These are phyloP conservation scores for Guyanaporus albipodus DNA, from an alignment of 768 basidiomycete species.

Conservation along the genomic window DNA sequence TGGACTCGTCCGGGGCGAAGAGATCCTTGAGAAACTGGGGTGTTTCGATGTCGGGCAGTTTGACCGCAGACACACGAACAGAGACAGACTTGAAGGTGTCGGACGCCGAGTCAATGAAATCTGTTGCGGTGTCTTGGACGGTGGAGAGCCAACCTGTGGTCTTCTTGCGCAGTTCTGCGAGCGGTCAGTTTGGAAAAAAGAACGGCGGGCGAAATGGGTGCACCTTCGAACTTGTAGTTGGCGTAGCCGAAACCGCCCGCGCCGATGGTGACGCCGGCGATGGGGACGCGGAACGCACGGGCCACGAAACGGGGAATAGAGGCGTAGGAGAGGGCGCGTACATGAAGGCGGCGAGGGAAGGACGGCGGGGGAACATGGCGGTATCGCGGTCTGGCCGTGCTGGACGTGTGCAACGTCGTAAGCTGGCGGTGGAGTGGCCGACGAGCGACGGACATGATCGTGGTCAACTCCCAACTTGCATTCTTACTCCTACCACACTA, in stretches of 20 bases:
- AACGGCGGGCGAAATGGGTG: conserved; percentile 15
- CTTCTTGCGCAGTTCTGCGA: conserved; percentile 65
- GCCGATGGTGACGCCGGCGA: conserved; percentile 85
- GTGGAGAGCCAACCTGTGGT: conserved; percentile 63
- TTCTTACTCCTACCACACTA: too few species aligned
- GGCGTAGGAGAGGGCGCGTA: conserved; percentile 77
- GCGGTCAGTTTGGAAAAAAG: background rate
- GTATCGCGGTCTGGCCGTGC: conserved; percentile 8
- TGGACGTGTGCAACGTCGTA: background rate
- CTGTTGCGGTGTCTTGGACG: conserved; percentile 58
- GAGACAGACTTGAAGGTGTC: conserved; percentile 61
- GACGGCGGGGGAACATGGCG: conserved; percentile 35
- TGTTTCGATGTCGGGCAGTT: conserved; percentile 52
- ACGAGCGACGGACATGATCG: background rate
- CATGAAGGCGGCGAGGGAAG: conserved; percentile 61
- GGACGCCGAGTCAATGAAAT: conserved; percentile 67
- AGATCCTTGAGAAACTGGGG: conserved; percentile 71
- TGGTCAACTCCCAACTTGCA: too few species aligned
- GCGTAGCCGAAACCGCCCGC: conserved; percentile 92
- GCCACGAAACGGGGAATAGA: conserved; percentile 88
- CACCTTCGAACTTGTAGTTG: conserved; percentile 95
- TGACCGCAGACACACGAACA: conserved; percentile 55
- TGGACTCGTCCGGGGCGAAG: conserved; percentile 32
- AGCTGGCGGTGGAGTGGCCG: background rate
- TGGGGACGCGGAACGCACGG: conserved; percentile 82